A percentile compares a stretch with the other conserved stretches of the same genome.
Conservation (phyloP, 2,329 filamentous ascomycete genomes). For the Polytolypa hystricis region DNA sequence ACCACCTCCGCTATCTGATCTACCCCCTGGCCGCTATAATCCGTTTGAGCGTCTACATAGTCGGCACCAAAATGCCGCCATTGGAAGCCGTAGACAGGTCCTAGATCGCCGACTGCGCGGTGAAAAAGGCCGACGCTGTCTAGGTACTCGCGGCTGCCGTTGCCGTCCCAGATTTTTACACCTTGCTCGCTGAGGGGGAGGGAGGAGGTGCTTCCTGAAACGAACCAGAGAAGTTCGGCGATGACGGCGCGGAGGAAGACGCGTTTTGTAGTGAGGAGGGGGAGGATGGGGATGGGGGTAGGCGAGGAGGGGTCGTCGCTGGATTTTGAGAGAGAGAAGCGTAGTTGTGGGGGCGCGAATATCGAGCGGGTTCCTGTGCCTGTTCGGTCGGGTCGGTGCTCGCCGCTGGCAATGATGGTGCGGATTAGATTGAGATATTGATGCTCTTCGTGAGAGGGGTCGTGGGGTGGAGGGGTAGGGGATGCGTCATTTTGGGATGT, state of each 20-base stretch:
- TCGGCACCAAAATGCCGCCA: conserved; percentile 96
- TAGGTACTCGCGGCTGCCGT: conserved; percentile 81
- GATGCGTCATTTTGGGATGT: no score
- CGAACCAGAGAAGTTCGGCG: conserved; percentile 91
- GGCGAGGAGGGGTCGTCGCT: conserved; percentile 28
- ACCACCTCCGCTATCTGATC: conserved; percentile 91
- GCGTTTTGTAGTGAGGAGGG: conserved; percentile 92
- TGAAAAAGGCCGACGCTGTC: conserved; percentile 72
- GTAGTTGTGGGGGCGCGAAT: conserved; percentile 76
- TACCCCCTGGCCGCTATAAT: conserved; percentile 81
- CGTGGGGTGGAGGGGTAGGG: no score
- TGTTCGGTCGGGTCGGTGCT: conserved; percentile 82
- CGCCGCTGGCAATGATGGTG: conserved; percentile 70
- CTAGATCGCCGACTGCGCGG: conserved; percentile 77
- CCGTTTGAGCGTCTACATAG: conserved; percentile 65
- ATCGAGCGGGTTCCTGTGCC: conserved; percentile 86
- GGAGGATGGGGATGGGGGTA: conserved; percentile 54
- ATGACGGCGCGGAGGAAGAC: conserved; percentile 87
- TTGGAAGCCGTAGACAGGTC: conserved; percentile 95
- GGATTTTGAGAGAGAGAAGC: conserved; percentile 65
- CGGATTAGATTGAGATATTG: conserved; percentile 88
- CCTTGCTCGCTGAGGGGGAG: conserved; percentile 63
- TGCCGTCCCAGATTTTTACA: conserved; percentile 97
- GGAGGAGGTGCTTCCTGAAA: conserved; percentile 73
- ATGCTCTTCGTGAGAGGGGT: conserved; percentile 90